A percentile compares a stretch with the other conserved stretches of the same genome.
Conservation (phyloP, 306 rosid genomes). For the Gastrolobium villosum region DNA sequence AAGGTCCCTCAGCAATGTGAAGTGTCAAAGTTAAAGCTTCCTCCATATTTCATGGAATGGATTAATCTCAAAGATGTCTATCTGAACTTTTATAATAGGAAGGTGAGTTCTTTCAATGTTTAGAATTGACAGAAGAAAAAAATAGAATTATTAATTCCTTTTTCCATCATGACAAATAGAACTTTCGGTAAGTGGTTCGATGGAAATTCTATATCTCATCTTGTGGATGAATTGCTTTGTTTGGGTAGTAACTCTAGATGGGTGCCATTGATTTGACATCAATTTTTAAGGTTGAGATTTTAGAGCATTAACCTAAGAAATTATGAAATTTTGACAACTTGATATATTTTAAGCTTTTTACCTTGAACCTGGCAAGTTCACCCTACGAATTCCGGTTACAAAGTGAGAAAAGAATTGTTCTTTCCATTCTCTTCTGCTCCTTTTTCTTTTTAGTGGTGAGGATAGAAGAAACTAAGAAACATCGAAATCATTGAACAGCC, state of each 20-base stretch:
- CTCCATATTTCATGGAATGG: constrained; percentile 90
- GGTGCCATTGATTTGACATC: neutral
- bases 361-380: neutral
- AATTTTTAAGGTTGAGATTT: constrained; percentile 2
- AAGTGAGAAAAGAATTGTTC: neutral
- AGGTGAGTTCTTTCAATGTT: constrained; percentile 60
- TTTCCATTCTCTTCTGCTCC: neutral
- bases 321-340: neutral
- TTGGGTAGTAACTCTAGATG: neutral
- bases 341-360: neutral
- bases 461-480: neutral
- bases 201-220: constrained; percentile 13
- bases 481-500: neutral
- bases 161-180: constrained; percentile 10
- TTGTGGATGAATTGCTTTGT: constrained; percentile 16
- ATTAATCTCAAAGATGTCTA: constrained; percentile 92
- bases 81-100: constrained; percentile 82
- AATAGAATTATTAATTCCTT: neutral
- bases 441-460: neutral
- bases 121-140: constrained; percentile 1
- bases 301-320: neutral
- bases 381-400: neutral
- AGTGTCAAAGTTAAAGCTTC: constrained; percentile 81
- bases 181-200: constrained; percentile 8
- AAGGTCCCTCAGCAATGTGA: constrained; percentile 95